Conservation (phyloP, 176 grass and related monocot genomes). For the Chloris gayana region DNA sequence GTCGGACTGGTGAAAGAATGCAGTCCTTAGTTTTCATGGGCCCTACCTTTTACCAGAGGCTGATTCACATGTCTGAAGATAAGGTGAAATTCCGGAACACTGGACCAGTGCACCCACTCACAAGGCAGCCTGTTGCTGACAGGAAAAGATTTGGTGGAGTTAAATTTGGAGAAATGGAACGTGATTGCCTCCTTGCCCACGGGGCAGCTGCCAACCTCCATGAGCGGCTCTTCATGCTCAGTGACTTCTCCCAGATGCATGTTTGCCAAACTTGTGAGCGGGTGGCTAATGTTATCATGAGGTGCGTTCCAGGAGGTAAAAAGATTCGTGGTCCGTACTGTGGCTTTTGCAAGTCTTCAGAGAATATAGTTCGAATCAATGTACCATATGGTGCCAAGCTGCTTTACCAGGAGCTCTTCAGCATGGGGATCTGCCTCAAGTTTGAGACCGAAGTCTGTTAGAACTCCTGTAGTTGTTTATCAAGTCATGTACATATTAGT, state of each 20-base stretch:
- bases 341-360: conserved; percentile 62
- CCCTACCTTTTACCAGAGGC: conserved; percentile 83
- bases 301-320: conserved; percentile 49
- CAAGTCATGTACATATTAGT: conserved; percentile 29
- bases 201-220: conserved; percentile 86
- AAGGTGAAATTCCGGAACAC: conserved; percentile 99
- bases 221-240: conserved; percentile 82
- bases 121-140: conserved; percentile 77
- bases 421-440: conserved; percentile 91
- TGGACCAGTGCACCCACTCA: conserved; percentile 84
- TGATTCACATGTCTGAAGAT: conserved; percentile 87
- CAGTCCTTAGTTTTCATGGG: conserved; percentile 42
- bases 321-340: conserved; percentile 81
- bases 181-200: conserved; percentile 83
- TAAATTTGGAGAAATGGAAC: conserved; percentile 93
- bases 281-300: conserved; percentile 58
- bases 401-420: conserved; percentile 91
- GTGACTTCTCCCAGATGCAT: conserved; percentile 81
- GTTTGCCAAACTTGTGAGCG: conserved; percentile 66
- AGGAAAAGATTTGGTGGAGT: conserved; percentile 84
- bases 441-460: conserved; percentile 84
- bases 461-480: background rate
- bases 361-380: conserved; percentile 73
- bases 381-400: conserved; percentile 89
- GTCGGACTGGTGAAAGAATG: too few species aligned